Conservation (phyloP, 192 early-diverging fungal genomes). For the Backusella parvicylindrica region DNA sequence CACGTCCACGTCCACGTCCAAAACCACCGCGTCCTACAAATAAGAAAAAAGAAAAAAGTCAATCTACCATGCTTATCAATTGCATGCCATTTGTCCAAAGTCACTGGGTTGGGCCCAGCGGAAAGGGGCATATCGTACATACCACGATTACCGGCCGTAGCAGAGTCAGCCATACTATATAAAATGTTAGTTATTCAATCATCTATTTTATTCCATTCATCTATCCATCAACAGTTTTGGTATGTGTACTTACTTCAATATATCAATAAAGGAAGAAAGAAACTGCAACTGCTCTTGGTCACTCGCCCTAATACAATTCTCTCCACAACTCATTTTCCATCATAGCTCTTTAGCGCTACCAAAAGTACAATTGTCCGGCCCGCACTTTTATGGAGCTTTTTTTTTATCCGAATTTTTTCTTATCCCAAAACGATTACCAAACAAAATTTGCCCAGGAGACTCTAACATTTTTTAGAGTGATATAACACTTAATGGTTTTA, state of each 20-base stretch:
- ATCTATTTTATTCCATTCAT: not conserved
- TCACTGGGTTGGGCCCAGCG: not conserved
- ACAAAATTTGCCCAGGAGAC: too few species aligned
- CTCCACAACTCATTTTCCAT: not conserved
- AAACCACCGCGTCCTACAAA: constrained; percentile 30
- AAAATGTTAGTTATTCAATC: not conserved
- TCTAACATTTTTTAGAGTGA: too few species aligned
- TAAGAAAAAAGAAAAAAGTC: not conserved
- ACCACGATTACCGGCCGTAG: constrained; percentile 77
- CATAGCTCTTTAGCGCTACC: not conserved
- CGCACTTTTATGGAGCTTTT: not conserved
- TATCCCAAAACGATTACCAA: not conserved
- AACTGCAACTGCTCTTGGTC: not conserved
- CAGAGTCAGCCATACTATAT: constrained; percentile 78
- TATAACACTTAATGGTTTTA: too few species aligned
- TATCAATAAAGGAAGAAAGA: constrained; percentile 16
- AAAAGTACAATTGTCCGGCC: not conserved
- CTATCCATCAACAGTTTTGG: not conserved
- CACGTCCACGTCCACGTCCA: constrained; percentile 38
- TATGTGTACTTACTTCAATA: not conserved
- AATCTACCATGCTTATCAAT: not conserved
- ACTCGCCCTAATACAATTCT: not conserved
- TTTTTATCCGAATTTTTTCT: not conserved
- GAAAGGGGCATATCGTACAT: not conserved
- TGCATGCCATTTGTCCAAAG: not conserved